phyloP scores from a whole-genome alignment of 495 filamentous ascomycete species.

The Tuber borchii region DNA sequence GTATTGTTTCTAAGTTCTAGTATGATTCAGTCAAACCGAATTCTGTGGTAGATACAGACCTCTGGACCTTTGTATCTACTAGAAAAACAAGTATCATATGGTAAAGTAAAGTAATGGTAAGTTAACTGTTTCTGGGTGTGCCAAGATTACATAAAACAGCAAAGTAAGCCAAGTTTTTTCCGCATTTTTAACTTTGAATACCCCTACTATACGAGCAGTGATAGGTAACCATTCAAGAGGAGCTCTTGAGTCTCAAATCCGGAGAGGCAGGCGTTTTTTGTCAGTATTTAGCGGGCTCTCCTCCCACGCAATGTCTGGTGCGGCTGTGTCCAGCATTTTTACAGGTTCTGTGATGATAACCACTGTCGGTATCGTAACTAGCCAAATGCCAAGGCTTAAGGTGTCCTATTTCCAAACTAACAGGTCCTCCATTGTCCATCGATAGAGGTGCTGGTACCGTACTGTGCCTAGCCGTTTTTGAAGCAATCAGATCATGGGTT shows the following conservation, averaged over 20 bases:
- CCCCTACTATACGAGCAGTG: too few relatives aligned
- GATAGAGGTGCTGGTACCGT: neutral
- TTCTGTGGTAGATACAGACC: too few relatives aligned
- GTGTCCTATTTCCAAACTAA: neutral
- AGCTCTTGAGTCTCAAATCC: neutral
- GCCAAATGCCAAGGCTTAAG: neutral
- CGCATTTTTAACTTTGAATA: too few relatives aligned
- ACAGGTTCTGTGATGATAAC: neutral
- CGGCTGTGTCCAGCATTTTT: neutral
- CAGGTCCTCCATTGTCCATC: neutral
- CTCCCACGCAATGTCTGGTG: neutral
- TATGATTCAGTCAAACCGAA: too few relatives aligned
- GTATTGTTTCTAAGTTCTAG: too few relatives aligned
- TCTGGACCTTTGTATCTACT: too few relatives aligned
- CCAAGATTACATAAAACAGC: too few relatives aligned
- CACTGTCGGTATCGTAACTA: neutral
- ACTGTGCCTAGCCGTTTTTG: neutral
- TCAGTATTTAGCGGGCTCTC: neutral
- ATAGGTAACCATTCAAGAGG: neutral
- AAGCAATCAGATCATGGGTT: neutral
- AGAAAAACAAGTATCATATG: too few relatives aligned
- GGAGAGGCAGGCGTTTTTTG: neutral
- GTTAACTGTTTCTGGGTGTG: too few relatives aligned
- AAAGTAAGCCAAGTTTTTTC: too few relatives aligned
- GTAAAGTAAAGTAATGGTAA: too few relatives aligned